Base-by-base conservation (phyloP, 164 flowering plant genomes). In the Chimonanthus salicifolius region DNA sequence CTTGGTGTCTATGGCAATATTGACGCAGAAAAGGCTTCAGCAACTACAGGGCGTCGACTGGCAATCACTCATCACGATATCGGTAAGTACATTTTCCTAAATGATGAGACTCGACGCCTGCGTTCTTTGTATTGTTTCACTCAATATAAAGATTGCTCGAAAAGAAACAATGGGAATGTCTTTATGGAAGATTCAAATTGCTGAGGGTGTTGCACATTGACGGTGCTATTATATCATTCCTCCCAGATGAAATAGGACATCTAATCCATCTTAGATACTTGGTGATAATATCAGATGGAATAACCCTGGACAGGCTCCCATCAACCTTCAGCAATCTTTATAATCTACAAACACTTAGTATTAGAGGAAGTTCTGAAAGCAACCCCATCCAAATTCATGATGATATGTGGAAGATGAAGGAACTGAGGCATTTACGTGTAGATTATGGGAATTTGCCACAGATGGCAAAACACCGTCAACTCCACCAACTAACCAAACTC, bases 231-330 rank as follows among this genome's bases (percentile, higher is more conserved):
- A 9, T 70, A 4, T 15, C n/a, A 18, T 6, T 4, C 8, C 44
- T 70, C 21, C 63, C 72, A 6, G 21, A 50, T 2, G 72, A 33
- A 70, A 43, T 70, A 43, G 72, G 72, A 3, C 2, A 70, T 16
- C 63, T 49, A 6, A 43, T 70, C 33, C 46, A 51, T 49, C 44
- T 50, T 7, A 54, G 63, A 21, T 50, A 50, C 46, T 43, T 50
- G 10, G 62, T 45, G 1, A 13, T 33, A 5, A 51, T 8, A 51
- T 51, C 13, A 8, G 51, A 16, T 2, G 43, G 18, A 0, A 67
- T 3, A 0, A 1, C 0, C 0, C 47, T 16, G 7, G 4, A 6
- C 7, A 6, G 9, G 10, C 18, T 54, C n/a, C 72, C 72, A 33
- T 15, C 60, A 50, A 15, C 63, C 72, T 20, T 70, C 6, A 45